Percentiles rank a stretch among this genome's conserved stretches.
Evolutionary conservation across 2,329 filamentous ascomycete species (phyloP).

Genomic region (Graphium sp.): DNA sequence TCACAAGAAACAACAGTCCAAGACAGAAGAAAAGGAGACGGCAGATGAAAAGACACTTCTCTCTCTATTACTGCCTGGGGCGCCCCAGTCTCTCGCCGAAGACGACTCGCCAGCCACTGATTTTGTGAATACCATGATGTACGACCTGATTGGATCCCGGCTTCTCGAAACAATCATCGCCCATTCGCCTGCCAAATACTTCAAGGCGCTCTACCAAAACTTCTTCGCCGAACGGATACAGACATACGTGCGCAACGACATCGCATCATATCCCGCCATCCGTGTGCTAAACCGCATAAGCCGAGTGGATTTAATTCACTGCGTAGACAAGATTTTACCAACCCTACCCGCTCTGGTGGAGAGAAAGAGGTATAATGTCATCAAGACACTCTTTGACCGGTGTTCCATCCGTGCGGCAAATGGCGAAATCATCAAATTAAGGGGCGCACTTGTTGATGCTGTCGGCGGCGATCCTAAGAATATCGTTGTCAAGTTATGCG

Average conservation of each 20-base stretch:
- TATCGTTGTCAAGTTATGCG: conserved; percentile 31
- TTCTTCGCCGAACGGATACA: conserved; percentile 68
- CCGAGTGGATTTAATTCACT: conserved; percentile 67
- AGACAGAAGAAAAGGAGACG: conserved; percentile 20
- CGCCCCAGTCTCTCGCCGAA: conserved; percentile 50
- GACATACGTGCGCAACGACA: conserved; percentile 73
- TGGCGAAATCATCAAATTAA: conserved; percentile 29
- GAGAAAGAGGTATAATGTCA: conserved; percentile 59
- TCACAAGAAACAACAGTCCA: conserved; percentile 46
- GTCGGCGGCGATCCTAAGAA: conserved; percentile 28
- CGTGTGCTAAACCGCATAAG: conserved; percentile 68
- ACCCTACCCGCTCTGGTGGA: conserved; percentile 58
- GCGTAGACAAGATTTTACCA: conserved; percentile 54
- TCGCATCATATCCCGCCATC: conserved; percentile 76
- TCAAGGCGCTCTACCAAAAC: conserved; percentile 72
- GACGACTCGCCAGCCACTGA: conserved; percentile 53
- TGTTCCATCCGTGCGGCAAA: conserved; percentile 51
- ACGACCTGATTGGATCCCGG: conserved; percentile 79
- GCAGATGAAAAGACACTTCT: conserved; percentile 38
- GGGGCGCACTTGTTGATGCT: conserved; percentile 27
- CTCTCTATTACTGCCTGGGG: conserved; percentile 63
- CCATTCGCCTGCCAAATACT: conserved; percentile 69
- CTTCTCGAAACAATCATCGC: conserved; percentile 76
- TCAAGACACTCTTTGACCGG: conserved; percentile 70
- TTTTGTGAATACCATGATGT: conserved; percentile 76